Evolutionary conservation across 805 yeast genomes (phyloP), one percentile per base, ranked within the genome.

Genomic region (Lipomyces starkeyi): DNA sequence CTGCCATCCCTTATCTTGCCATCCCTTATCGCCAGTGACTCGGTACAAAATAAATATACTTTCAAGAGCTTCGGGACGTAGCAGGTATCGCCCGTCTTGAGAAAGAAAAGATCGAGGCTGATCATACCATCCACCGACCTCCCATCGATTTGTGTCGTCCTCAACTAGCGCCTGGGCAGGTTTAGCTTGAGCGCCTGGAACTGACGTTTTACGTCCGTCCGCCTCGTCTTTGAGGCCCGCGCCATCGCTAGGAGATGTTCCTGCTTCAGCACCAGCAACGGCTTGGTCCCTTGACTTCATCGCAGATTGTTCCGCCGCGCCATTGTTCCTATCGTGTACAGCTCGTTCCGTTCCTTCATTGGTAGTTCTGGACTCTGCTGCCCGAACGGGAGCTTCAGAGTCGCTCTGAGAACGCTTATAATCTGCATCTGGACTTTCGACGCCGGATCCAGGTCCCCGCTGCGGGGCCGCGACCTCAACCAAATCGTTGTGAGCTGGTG

Each of bases 61-160:
- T 74, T 88, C 90, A 58, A 88, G 82, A 22, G 87, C 83, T 73
- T 87, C 88, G 0, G 91, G 89, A 27, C 89, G 80, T 27, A 88
- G 76, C n/a, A 85, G 76, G 67, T 81, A 85, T 58, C 79, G 58
- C 8, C 71, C 72, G 53, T 69, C 72, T 35, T 69, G 72, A n/a
- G 60, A 61, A 14, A 57, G 13, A 58, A 68, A 63, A 13, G 72
- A 69, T n/a, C 60, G 32, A 25, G 72, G 72, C 57, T 69, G 72
- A 54, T 69, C 72, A 58, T 67, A 69, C 72, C 72, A 69, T 5
- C 72, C 72, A 37, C 72, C 72, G n/a, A 59, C 56, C 25, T 35
- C 61, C 64, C 64, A 60, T 32, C 68, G 37, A 13, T 47, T 52
- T 7, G 61, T 58, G 43, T 52, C 55, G 27, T 61, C 62, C 9